Percentiles rank a stretch among this genome's conserved stretches.
phyloP scores from a whole-genome alignment of 2,329 filamentous ascomycete genomes.

The Cercospora sp. region DNA sequence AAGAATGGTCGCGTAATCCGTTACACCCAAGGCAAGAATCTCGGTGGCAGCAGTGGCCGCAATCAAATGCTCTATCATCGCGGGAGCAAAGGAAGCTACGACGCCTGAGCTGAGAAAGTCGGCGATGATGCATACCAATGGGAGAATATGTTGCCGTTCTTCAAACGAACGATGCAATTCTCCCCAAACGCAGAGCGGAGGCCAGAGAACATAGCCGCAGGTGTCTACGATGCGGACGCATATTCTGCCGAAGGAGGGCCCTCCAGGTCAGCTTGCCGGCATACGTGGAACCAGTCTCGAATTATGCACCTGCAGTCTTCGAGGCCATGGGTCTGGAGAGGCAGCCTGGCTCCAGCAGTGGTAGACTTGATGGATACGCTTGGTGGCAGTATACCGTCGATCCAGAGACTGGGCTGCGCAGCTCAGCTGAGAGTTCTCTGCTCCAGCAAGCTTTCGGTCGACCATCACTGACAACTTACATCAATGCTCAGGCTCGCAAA shows the following conservation, averaged over 20 bases:
- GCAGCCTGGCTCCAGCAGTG: slow-evolving; percentile 34
- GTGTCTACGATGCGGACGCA: slow-evolving; percentile 3
- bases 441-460: slow-evolving; percentile 26
- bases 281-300: slow-evolving; percentile 32
- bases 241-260: slow-evolving; percentile 33
- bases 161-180: slow-evolving; percentile 39
- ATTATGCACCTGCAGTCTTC: slow-evolving; percentile 34
- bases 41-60: slow-evolving; percentile 33
- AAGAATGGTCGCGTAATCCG: slow-evolving; percentile 24
- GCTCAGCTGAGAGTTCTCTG: slow-evolving; percentile 33
- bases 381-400: slow-evolving; percentile 37
- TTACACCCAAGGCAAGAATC: slow-evolving; percentile 34
- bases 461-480: slow-evolving; percentile 35
- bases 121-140: slow-evolving; percentile 61
- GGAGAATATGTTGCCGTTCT: slow-evolving; percentile 60
- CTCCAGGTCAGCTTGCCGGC: slow-evolving; percentile 39
- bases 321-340: slow-evolving; percentile 32
- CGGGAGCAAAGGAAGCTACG: slow-evolving; percentile 35
- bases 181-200: slow-evolving; percentile 17
- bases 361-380: slow-evolving; percentile 26
- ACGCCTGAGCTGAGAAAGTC: slow-evolving; percentile 52
- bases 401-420: slow-evolving; percentile 31
- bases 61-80: slow-evolving; percentile 35
- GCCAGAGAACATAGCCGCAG: slow-evolving; percentile 19
- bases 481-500: slow-evolving; percentile 37